These are phyloP conservation scores for Sistotremastrum suecicum DNA, from an alignment of 768 basidiomycete genomes.

Conservation along the genomic window DNA sequence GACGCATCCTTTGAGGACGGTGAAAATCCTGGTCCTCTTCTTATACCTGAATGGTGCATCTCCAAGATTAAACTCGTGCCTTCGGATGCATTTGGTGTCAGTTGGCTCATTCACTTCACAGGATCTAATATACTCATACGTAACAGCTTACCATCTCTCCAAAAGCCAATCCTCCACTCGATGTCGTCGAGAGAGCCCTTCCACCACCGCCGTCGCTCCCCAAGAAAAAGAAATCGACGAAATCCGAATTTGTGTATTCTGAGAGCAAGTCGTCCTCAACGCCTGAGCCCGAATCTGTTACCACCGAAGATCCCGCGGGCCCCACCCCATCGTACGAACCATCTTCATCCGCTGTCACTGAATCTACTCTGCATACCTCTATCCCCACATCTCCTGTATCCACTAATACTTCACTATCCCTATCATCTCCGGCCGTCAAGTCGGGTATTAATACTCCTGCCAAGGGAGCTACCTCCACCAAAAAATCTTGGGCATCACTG, in stretches of 20 bases:
- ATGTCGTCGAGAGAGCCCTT: constrained; percentile 43
- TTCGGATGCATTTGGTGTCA: constrained; percentile 48
- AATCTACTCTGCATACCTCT: constrained; percentile 34
- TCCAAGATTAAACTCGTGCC: constrained; percentile 17
- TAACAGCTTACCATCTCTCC: constrained; percentile 36
- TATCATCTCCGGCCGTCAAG: constrained; percentile 9
- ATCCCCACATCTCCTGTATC: constrained; percentile 42
- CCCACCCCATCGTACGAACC: constrained; percentile 18
- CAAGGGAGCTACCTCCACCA: constrained; percentile 17
- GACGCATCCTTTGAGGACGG: no score
- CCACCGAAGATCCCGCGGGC: constrained; percentile 6
- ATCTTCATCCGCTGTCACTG: constrained; percentile 35
- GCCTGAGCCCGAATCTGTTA: constrained; percentile 3
- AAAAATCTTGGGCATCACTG: constrained; percentile 70
- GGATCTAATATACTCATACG: no score
- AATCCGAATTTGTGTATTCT: background rate
- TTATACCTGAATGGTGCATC: no score
- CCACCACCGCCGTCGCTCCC: constrained; percentile 21
- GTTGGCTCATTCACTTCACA: no score
- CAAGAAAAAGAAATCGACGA: constrained; percentile 10
- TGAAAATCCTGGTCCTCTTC: no score
- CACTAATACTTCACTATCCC: constrained; percentile 44
- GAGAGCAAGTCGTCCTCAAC: constrained; percentile 5
- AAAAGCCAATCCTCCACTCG: constrained; percentile 42
- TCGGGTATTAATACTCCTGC: constrained; percentile 8